Evolutionary conservation across 1,284 basidiomycete genomes (phyloP).

Genomic region (Vanrija pseudolonga): DNA sequence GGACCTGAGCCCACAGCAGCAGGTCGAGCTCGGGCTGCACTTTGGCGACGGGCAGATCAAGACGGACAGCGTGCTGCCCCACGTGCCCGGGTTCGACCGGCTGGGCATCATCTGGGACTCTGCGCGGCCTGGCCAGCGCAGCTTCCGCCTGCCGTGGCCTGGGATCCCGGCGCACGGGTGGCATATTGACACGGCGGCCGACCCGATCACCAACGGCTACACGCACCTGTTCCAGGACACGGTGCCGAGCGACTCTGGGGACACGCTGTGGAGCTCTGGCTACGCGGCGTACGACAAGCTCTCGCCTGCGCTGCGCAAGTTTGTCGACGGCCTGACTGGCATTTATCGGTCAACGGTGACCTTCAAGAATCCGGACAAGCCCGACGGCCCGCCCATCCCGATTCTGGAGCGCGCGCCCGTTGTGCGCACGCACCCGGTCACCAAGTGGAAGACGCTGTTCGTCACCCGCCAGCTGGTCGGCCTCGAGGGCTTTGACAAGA

Average conservation of each 20-base stretch:
- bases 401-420: constrained; percentile 61
- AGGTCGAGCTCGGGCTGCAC: constrained; percentile 45
- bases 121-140: constrained; percentile 60
- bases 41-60: constrained; percentile 56
- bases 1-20: constrained; percentile 44
- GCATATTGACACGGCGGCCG: constrained; percentile 28
- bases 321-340: constrained; percentile 60
- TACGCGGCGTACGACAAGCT: constrained; percentile 59
- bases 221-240: constrained; percentile 55
- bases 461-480: constrained; percentile 57
- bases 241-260: constrained; percentile 50
- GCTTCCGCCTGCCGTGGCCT: constrained; percentile 73
- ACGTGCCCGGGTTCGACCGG: constrained; percentile 64
- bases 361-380: constrained; percentile 61
- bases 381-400: constrained; percentile 52
- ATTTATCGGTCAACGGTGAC: constrained; percentile 57
- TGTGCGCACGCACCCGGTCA: constrained; percentile 37
- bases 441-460: constrained; percentile 41
- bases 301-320: constrained; percentile 61
- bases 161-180: constrained; percentile 62
- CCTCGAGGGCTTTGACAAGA: constrained; percentile 62
- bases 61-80: constrained; percentile 52
- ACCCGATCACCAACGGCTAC: too few species aligned
- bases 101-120: constrained; percentile 55
- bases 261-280: constrained; percentile 25